Base-by-base conservation (phyloP, 305 asterid species). In the Fraxinus latifolia region DNA sequence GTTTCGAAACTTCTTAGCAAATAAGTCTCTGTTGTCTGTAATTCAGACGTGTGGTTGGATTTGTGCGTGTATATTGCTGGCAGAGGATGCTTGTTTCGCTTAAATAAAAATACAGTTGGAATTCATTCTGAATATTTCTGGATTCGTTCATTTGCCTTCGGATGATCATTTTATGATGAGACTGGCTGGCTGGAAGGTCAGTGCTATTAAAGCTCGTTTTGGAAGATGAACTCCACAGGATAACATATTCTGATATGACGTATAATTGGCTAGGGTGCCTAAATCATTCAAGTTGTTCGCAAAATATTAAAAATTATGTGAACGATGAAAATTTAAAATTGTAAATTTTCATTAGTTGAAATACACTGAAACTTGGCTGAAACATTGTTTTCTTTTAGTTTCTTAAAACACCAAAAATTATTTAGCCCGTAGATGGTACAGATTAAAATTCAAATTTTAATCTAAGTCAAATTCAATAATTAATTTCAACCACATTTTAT, bases 1-100 rank as follows among this genome's bases (percentile, higher is more conserved):
- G 60, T 76, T 85, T 50, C 74, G 78, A 70, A 67, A 37, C 77
- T 82, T 67, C 14, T 83, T 80, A 5, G 83, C 42, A 33, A 78
- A 73, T 23, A 80, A 68, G 68, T 76, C 27, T 58, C 15, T 72
- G 78, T 79, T 53, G 68, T 47, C 67, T 80, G 85, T 87, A 76
- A 68, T 72, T 83, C 39, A 71, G 44, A 53, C 47, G 55, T 62
- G 55, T 70, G 62, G 37, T 60, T 23, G 36, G 74, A 67, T 21
- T 42, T 79, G 82, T 81, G 31, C 7, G 39, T 82, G 81, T 58
- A 29, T 15, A 39, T 74, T 34, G 29, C 44, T 17, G 37, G 31
- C 76, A 44, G 67, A 75, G 25, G 79, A 27, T 74, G 78, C 37
- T 79, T 31, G 50, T 19, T 8, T 21, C 1, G 79, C 37, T 27